phyloP scores from a whole-genome alignment of 2,329 filamentous ascomycete genomes.

The Tolypocladium album region DNA sequence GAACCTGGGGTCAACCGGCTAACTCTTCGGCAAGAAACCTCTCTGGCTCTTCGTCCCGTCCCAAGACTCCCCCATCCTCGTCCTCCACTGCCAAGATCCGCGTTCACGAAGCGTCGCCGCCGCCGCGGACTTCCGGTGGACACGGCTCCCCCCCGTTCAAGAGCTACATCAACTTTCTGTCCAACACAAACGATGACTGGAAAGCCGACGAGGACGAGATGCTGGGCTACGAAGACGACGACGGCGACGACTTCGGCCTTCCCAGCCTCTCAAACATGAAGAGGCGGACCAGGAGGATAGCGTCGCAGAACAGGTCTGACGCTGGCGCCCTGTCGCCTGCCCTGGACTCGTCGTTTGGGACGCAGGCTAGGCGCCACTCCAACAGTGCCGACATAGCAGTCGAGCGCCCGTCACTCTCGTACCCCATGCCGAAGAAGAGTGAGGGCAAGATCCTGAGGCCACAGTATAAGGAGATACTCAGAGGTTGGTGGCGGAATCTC shows the following conservation, averaged over 20 bases:
- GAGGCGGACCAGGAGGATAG: slow-evolving; percentile 50
- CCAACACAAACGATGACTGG: slow-evolving; percentile 76
- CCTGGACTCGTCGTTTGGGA: slow-evolving; percentile 25
- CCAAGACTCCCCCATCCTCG: slow-evolving; percentile 64
- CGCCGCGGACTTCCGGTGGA: slow-evolving; percentile 35
- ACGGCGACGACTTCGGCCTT: slow-evolving; percentile 91
- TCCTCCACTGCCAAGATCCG: slow-evolving; percentile 39
- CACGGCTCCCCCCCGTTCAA: slow-evolving; percentile 55
- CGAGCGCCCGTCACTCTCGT: slow-evolving; percentile 70
- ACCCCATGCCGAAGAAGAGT: slow-evolving; percentile 78
- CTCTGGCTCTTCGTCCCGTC: slow-evolving; percentile 50
- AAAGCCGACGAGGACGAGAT: slow-evolving; percentile 66
- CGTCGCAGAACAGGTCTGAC: slow-evolving; percentile 26
- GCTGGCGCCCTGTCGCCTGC: slow-evolving; percentile 22
- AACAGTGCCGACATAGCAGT: slow-evolving; percentile 93
- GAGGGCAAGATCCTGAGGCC: slow-evolving; percentile 94
- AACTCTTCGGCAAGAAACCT: slow-evolving; percentile 36
- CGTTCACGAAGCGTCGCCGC: slow-evolving; percentile 42
- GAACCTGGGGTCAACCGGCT: neutral
- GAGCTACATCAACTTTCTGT: slow-evolving; percentile 72
- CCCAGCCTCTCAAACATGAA: slow-evolving; percentile 90
- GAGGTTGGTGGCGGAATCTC: slow-evolving; percentile 32
- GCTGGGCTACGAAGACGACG: slow-evolving; percentile 71
- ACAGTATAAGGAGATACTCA: slow-evolving; percentile 93
- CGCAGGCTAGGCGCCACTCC: slow-evolving; percentile 49